A percentile compares a stretch with the other conserved stretches of the same genome.
Conservation (phyloP, 305 asterid genomes). For the Galium porrigens region DNA sequence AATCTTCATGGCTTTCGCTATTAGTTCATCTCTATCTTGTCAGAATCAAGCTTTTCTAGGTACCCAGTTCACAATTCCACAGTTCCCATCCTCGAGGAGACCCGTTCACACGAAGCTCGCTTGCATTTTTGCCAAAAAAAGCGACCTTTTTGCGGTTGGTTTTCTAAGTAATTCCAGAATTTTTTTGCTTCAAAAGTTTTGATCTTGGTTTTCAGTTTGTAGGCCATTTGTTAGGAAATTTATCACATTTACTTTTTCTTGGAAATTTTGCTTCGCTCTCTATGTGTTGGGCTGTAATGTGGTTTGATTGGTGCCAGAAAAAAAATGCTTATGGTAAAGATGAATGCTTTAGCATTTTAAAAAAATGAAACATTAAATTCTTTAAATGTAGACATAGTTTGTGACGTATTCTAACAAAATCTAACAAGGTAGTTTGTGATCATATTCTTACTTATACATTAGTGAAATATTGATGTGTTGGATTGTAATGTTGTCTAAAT, state of each 20-base stretch:
- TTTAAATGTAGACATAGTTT: not conserved
- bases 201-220: not conserved
- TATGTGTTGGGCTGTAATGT: not conserved
- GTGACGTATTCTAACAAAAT: not conserved
- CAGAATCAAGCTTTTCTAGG: slow-evolving; percentile 15
- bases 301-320: not conserved
- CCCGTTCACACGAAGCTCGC: slow-evolving; percentile 19
- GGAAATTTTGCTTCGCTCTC: not conserved
- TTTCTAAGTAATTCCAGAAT: slow-evolving; percentile 5
- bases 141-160: slow-evolving; percentile 31
- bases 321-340: not conserved
- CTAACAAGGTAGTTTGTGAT: not conserved
- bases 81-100: slow-evolving; percentile 6
- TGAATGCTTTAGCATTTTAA: not conserved
- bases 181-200: not conserved
- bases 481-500: too few relatives aligned
- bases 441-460: not conserved
- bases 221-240: not conserved
- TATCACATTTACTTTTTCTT: not conserved
- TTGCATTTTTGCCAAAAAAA: slow-evolving; percentile 27
- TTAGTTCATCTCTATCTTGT: slow-evolving; percentile 25
- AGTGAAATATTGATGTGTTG: not conserved
- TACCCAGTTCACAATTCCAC: slow-evolving; percentile 16
- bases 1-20: slow-evolving; percentile 46
- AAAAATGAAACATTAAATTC: too few relatives aligned